Evolutionary conservation across 495 filamentous ascomycete species (phyloP).

Genomic region (Aspergillus kassunensis): DNA sequence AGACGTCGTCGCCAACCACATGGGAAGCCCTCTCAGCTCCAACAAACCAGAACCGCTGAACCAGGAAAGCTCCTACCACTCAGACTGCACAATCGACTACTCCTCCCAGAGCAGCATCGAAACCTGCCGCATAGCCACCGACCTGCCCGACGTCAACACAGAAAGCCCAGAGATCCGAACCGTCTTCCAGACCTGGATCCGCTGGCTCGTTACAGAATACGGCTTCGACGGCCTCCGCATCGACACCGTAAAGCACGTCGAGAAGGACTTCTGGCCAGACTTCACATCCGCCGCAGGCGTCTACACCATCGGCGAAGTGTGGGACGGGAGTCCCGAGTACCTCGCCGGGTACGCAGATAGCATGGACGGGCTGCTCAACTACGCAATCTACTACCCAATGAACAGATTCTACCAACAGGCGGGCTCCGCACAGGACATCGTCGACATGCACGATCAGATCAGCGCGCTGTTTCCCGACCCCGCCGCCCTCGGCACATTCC

Average conservation of each 20-base stretch:
- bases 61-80: not conserved
- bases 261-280: constrained; percentile 62
- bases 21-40: not conserved
- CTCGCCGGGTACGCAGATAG: constrained; percentile 61
- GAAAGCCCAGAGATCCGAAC: not conserved
- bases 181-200: not conserved
- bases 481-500: constrained; percentile 65
- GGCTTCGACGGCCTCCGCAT: constrained; percentile 64
- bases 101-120: not conserved
- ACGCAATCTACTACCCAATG: constrained; percentile 32
- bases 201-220: not conserved
- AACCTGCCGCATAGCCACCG: not conserved
- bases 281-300: constrained; percentile 65
- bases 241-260: constrained; percentile 72
- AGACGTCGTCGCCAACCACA: constrained; percentile 11
- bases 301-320: constrained; percentile 67
- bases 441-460: constrained; percentile 54
- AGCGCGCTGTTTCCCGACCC: constrained; percentile 54
- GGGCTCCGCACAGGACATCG: constrained; percentile 53
- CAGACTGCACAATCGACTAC: not conserved
- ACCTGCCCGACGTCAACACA: not conserved
- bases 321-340: constrained; percentile 55
- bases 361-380: constrained; percentile 64
- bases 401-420: constrained; percentile 52
- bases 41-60: not conserved